Base-by-base conservation (phyloP, 2,329 filamentous ascomycete species). In the Hypoxylon sp. region DNA sequence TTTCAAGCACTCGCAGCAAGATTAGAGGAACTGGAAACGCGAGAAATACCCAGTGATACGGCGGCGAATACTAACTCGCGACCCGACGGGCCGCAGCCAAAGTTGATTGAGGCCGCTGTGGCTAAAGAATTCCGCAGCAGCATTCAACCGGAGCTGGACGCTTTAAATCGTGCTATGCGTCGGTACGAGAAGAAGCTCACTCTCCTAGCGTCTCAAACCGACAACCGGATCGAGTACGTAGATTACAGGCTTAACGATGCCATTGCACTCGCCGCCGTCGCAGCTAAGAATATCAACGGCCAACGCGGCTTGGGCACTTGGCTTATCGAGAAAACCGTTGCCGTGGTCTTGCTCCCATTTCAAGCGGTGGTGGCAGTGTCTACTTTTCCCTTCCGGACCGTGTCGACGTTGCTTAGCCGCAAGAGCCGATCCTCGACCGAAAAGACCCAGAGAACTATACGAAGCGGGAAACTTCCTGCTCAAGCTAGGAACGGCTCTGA, bases 181-280 rank as follows among this genome's bases (percentile, higher is more conserved):
- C 89, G 93, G 34, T 97, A 97, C 73, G 95, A 98, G 81, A 97
- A 97, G 80, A 92, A 94, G 73, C 89, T 91, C 3, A 90, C 90
- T 0, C 83, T 94, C 6, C 86, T 94, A 27, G 86, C 91, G 8
- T 85, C 91, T 58, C 90, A 95, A 74, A 92, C 90, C 2, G 93
- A 97, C 69, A 86, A 89, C 7, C 87, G 91, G 23, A 87, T 97
- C 62, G 85, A 88, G 41, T 86, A 88, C 19, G 82, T 97, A 3
- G 91, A 97, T 69, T 82, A 83, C 0, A 85, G 91, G 34, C 78
- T 96, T 12, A 88, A 90, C 66, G 94, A 97, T 73, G 90, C 93
- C 3, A 85, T 97, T 47, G 87, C 91, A 0, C 82, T 97, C n/a
- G 92, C 93, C 2, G 91, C 91, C 0, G 91, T 91, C 0, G 92